A percentile compares a stretch with the other conserved stretches of the same genome.
phyloP scores from a whole-genome alignment of 225 moss, liverwort and hornwort species.

The Neckera pumila region DNA sequence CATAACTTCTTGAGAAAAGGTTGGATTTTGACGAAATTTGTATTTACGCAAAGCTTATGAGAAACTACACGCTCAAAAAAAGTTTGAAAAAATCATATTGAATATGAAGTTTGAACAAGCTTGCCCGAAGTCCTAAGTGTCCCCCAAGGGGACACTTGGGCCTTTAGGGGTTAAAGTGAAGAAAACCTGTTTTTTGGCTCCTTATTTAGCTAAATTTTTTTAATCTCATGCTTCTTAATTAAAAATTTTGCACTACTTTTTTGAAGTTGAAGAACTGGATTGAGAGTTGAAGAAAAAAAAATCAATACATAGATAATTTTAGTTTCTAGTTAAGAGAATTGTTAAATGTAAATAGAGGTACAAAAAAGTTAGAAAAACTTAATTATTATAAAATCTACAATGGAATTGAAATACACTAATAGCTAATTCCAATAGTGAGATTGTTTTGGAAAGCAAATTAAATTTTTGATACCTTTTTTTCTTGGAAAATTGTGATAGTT shows the following conservation, averaged over 20 bases:
- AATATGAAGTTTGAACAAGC: too few relatives aligned
- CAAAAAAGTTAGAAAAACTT: not conserved
- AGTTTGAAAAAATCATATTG: too few relatives aligned
- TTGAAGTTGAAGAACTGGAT: too few relatives aligned
- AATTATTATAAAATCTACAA: not conserved
- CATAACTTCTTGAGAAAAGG: too few relatives aligned
- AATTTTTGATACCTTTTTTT: not conserved
- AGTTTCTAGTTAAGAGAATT: not conserved
- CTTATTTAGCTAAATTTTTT: not conserved
- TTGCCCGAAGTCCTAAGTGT: too few relatives aligned
- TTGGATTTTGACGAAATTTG: too few relatives aligned
- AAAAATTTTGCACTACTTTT: not conserved
- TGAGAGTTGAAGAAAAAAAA: not conserved
- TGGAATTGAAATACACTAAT: not conserved
- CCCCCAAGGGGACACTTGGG: too few relatives aligned
- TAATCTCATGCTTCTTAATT: not conserved
- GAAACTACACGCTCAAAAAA: too few relatives aligned
- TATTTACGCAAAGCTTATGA: too few relatives aligned
- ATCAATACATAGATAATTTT: fast-evolving
- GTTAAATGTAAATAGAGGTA: not conserved
- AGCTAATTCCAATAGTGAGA: not conserved
- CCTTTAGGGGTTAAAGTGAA: not conserved
- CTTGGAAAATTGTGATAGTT: not conserved
- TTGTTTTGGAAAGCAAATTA: not conserved
- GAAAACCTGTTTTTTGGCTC: not conserved